A percentile compares a stretch with the other conserved stretches of the same genome.
Evolutionary conservation across 345 rosid genomes (phyloP).

Genomic region (Citrus unshiu): DNA sequence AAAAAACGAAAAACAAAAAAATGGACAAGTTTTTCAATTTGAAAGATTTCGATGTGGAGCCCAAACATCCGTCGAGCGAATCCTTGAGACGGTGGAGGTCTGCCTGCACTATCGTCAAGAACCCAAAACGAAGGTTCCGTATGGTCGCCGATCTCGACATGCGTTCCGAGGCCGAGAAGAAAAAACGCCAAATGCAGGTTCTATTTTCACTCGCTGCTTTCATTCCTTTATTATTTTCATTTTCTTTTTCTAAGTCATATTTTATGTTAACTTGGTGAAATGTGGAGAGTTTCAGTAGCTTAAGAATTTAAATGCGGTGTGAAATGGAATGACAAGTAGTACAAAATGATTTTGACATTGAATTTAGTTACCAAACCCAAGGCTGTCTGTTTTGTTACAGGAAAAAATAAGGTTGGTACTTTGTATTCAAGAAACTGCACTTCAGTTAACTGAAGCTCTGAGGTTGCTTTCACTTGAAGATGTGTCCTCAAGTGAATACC

Average conservation of each 20-base stretch:
- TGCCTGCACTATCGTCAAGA: constrained; percentile 57
- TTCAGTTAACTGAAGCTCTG: background rate
- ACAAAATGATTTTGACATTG: background rate
- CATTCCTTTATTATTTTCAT: background rate
- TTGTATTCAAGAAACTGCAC: no score
- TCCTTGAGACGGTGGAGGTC: constrained; percentile 68
- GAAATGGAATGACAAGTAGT: background rate
- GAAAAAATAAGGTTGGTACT: background rate
- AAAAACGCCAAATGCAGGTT: constrained; percentile 65
- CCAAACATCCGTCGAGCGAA: constrained; percentile 62
- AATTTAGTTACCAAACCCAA: background rate
- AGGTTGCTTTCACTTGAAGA: no score
- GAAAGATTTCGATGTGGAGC: constrained; percentile 51
- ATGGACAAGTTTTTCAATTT: constrained; percentile 42
- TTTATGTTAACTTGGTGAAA: no score
- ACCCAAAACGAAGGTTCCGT: constrained; percentile 74
- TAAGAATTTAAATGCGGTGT: background rate
- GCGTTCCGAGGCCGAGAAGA: constrained; percentile 47
- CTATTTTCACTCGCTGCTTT: background rate
- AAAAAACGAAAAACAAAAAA: background rate
- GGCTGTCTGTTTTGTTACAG: background rate
- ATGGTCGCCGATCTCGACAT: constrained; percentile 60
- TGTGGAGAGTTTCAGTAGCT: no score
- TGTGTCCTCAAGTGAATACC: background rate
- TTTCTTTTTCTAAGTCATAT: background rate